These are phyloP conservation scores for Nannizziopsis barbatae DNA, from an alignment of 2,329 filamentous ascomycete genomes.

Conservation along the genomic window DNA sequence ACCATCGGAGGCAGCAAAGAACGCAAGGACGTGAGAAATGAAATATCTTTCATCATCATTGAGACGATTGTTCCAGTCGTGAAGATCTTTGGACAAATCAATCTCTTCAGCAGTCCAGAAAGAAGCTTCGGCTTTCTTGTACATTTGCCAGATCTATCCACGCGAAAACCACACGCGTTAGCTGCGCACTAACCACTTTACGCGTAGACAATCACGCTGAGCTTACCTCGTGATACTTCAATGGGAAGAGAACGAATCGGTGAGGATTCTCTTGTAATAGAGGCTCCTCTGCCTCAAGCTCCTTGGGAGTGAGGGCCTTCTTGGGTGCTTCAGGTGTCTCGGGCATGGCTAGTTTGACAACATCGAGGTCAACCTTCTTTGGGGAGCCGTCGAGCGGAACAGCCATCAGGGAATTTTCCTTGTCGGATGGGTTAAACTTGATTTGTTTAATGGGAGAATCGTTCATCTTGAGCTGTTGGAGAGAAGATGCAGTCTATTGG, in stretches of 20 bases:
- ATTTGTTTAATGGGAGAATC: constrained; percentile 88
- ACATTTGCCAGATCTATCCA: constrained; percentile 96
- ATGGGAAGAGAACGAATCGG: constrained; percentile 94
- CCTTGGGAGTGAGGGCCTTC: constrained; percentile 45
- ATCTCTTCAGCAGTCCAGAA: constrained; percentile 99
- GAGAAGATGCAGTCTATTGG: constrained; percentile 66
- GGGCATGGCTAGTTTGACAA: constrained; percentile 37
- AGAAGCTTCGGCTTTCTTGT: constrained; percentile 98
- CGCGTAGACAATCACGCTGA: constrained; percentile 52
- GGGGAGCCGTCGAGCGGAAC: constrained; percentile 42
- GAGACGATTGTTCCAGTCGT: constrained; percentile 97
- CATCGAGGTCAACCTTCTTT: constrained; percentile 36
- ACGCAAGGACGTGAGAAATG: constrained; percentile 94
- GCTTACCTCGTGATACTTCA: constrained; percentile 93
- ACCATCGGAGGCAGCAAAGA: constrained; percentile 97
- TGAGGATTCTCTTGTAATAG: constrained; percentile 90
- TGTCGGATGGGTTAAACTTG: constrained; percentile 60
- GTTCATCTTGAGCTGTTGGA: constrained; percentile 77
- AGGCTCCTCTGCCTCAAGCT: constrained; percentile 71
- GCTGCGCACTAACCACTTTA: constrained; percentile 45
- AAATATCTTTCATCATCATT: constrained; percentile 98
- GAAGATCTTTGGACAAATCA: constrained; percentile 94
- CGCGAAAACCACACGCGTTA: constrained; percentile 28
- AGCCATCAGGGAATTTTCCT: constrained; percentile 62
- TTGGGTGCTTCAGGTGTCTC: constrained; percentile 24